Evolutionary conservation across 1,284 basidiomycete species (phyloP).

Genomic region (Ganoderma lingzhi): DNA sequence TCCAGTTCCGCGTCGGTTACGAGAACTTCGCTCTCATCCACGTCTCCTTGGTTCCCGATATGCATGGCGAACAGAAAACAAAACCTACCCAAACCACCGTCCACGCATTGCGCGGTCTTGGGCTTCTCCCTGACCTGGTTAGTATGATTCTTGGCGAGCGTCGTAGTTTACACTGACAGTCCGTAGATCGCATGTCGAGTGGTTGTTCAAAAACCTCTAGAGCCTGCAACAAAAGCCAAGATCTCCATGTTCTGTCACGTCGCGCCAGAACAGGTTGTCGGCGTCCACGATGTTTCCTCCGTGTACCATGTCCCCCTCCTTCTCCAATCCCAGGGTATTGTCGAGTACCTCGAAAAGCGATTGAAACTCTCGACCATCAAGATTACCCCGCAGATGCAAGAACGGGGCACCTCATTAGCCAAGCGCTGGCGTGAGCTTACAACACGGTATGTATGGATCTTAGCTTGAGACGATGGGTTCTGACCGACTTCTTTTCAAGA

Average conservation of each 20-base stretch:
- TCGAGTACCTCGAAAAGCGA: conserved; percentile 86
- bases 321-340: conserved; percentile 91
- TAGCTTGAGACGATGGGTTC: too few species aligned
- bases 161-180: not conserved
- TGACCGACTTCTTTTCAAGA: conserved; percentile 46
- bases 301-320: conserved; percentile 98
- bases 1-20: conserved; percentile 98
- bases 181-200: conserved; percentile 91
- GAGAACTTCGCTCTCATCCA: conserved; percentile 98
- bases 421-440: conserved; percentile 89
- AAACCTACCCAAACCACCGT: conserved; percentile 99
- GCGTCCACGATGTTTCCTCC: conserved; percentile 95
- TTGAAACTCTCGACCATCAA: conserved; percentile 75
- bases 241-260: conserved; percentile 99
- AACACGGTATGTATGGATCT: conserved; percentile 52
- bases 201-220: conserved; percentile 76
- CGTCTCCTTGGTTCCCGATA: conserved; percentile 97
- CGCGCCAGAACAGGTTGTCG: conserved; percentile 91
- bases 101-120: conserved; percentile 92
- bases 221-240: conserved; percentile 90
- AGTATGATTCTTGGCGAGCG: conserved; percentile 38
- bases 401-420: conserved; percentile 73
- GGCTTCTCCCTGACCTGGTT: conserved; percentile 92
- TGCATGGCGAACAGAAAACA: conserved; percentile 99
- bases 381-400: conserved; percentile 64